phyloP scores from a whole-genome alignment of 148 eudicot species.

The Pharnaceum exiguum region DNA sequence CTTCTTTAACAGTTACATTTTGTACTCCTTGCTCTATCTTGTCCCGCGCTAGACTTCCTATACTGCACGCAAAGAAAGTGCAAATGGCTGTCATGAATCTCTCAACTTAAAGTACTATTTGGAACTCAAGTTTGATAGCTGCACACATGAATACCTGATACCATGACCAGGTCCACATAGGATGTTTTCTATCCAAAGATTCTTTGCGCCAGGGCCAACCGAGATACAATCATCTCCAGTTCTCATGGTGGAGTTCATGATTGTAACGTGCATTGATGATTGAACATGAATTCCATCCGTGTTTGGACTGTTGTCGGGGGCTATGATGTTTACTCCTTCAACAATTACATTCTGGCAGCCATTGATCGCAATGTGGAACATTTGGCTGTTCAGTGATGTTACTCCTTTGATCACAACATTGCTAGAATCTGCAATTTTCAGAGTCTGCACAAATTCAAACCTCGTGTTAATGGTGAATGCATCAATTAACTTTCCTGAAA shows the following conservation, averaged over 20 bases:
- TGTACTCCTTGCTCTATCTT: constrained; percentile 11
- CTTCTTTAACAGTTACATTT: constrained; percentile 11
- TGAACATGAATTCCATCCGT: constrained; percentile 15
- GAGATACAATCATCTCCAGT: constrained; percentile 27
- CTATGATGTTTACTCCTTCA: constrained; percentile 16
- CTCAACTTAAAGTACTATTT: background rate
- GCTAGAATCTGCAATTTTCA: constrained; percentile 24
- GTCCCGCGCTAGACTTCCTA: constrained; percentile 18
- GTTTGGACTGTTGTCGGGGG: constrained; percentile 14
- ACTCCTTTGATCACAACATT: constrained; percentile 29
- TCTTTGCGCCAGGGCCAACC: constrained; percentile 7
- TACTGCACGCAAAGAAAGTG: constrained; percentile 3
- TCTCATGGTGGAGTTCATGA: constrained; percentile 8
- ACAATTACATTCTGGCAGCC: constrained; percentile 25
- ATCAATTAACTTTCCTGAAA: background rate
- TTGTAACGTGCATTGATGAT: constrained; percentile 6
- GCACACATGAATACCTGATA: constrained; percentile 16
- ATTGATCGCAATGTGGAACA: constrained; percentile 36
- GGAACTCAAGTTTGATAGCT: background rate
- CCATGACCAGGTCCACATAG: constrained; percentile 15
- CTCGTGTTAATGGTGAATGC: background rate
- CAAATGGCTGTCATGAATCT: background rate
- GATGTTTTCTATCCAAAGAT: constrained; percentile 12
- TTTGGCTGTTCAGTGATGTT: constrained; percentile 39
- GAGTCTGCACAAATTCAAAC: constrained; percentile 18